Conservation (phyloP, 73 alveolate genomes). For the Paramecium caudatum region DNA sequence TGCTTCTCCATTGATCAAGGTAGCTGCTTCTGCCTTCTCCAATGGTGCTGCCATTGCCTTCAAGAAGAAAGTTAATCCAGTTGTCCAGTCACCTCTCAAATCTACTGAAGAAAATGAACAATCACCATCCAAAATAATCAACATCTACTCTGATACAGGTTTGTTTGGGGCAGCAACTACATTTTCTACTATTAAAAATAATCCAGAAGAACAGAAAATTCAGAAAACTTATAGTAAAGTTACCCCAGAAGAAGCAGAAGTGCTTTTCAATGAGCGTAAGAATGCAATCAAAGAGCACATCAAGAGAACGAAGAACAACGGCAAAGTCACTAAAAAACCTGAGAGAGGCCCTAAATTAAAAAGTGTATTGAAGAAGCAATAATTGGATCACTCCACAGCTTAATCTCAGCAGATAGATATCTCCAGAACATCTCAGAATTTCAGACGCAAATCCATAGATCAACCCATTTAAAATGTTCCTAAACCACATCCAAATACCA, state of each 20-base stretch:
- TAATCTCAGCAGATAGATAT: neutral
- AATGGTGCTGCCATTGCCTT: slow-evolving; percentile 12
- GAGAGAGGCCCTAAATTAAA: neutral
- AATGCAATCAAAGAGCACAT: neutral
- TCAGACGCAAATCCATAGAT: slow-evolving; percentile 38
- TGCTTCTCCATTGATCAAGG: slow-evolving; percentile 7
- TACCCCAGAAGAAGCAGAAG: neutral
- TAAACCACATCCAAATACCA: neutral
- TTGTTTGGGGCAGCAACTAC: neutral
- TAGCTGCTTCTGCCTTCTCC: neutral
- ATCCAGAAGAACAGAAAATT: neutral
- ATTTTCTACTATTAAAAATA: neutral
- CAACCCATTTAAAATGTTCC: neutral
- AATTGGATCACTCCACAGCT: neutral
- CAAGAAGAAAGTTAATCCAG: neutral
- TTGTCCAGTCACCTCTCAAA: neutral
- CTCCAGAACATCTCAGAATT: slow-evolving; percentile 20
- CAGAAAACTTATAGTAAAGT: neutral
- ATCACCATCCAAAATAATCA: slow-evolving; percentile 18
- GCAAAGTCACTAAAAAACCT: neutral
- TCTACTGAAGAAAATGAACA: slow-evolving; percentile 27
- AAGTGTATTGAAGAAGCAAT: slow-evolving; percentile 13
- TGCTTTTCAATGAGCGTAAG: neutral
- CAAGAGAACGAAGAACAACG: neutral
- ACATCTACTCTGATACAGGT: neutral